Conservation (phyloP, 768 basidiomycete species). For the Goffeauzyma gilvescens region DNA sequence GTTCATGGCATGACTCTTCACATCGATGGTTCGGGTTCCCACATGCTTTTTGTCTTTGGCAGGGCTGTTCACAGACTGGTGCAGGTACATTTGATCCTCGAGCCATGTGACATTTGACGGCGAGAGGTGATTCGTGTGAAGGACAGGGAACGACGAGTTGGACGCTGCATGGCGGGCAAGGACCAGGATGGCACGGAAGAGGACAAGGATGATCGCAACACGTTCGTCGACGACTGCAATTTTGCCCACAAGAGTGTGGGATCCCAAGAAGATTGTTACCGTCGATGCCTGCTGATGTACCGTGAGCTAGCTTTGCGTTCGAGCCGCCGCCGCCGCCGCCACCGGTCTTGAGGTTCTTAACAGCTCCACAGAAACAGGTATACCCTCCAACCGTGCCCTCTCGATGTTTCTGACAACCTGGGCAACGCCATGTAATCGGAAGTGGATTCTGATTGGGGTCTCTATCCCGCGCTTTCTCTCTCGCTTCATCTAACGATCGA, state of each 20-base stretch:
- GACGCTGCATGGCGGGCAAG: slow-evolving; percentile 81
- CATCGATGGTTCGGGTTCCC: slow-evolving; percentile 44
- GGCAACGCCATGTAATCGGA: slow-evolving; percentile 55
- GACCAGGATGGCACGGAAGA: slow-evolving; percentile 48
- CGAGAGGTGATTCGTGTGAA: slow-evolving; percentile 46
- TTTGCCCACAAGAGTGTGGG: slow-evolving; percentile 33
- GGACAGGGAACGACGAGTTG: slow-evolving; percentile 60
- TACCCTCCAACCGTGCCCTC: slow-evolving; percentile 41
- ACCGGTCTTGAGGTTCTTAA: slow-evolving; percentile 55
- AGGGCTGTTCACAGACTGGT: slow-evolving; percentile 27
- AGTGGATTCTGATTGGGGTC: slow-evolving; percentile 40
- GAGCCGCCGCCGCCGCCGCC: too few relatives aligned
- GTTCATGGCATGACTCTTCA: slow-evolving; percentile 51
- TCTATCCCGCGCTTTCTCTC: slow-evolving; percentile 40
- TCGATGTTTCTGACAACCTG: slow-evolving; percentile 74
- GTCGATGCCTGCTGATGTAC: slow-evolving; percentile 9
- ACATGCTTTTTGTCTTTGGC: slow-evolving; percentile 46
- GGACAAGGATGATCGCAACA: slow-evolving; percentile 67
- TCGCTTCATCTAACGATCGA: slow-evolving; percentile 50
- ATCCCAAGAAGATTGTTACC: slow-evolving; percentile 10
- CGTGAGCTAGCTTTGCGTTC: too few relatives aligned
- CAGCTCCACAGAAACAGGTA: slow-evolving; percentile 70
- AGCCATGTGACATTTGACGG: slow-evolving; percentile 30
- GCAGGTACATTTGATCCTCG: slow-evolving; percentile 18
- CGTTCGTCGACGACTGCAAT: slow-evolving; percentile 25